Evolutionary conservation across 2,329 filamentous ascomycete genomes (phyloP), one percentile per base, ranked within the genome.

Genomic region (Fusarium luffae): DNA sequence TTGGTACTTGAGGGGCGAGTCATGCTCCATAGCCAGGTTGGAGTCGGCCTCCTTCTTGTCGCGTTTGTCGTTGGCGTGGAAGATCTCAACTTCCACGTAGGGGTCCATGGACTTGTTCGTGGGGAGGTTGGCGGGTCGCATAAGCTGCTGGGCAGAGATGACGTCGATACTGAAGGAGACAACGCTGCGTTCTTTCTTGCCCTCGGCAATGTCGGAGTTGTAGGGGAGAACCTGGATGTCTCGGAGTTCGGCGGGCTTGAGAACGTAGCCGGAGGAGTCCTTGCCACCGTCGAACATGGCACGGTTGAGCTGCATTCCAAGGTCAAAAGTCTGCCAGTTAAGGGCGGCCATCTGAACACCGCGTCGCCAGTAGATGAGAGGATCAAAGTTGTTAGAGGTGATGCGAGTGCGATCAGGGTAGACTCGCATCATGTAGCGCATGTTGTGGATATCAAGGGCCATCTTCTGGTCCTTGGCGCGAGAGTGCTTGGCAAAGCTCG

Each of bases 261-360:
- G 87, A 16, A 98, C 94, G 75, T 98, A 99, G 46, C 96, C 96
- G 4, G 92, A 93, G 59, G 90, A 89, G 80, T 98, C 96, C 14
- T 88, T 90, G 44, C 93, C 93, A 61, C 93, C 93, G 48, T 94
- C 92, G 77, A 98, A 99, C 96, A 99, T 98, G 76, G 96, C 96
- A 72, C 96, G 92, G 78, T 98, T 98, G 79, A 98, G 87, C 77
- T 98, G 95, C 88, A 98, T 96, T 47, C 94, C 93, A 19, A 97
- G 86, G 77, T 98, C 96, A 76, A 97, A 98, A 0, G 94, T 98
- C 81, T 99, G 96, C 95, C 96, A 98, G 81, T 99, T 99, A 68
- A 98, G 85, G 1, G 96, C 96, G 16, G 92, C 94, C 95, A 99
- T 98, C 81, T 99, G 96, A 19, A 98, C 96, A 32, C 96, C 96